phyloP scores from a whole-genome alignment of 164 flowering plant species.

The Chloranthus sessilifolius region DNA sequence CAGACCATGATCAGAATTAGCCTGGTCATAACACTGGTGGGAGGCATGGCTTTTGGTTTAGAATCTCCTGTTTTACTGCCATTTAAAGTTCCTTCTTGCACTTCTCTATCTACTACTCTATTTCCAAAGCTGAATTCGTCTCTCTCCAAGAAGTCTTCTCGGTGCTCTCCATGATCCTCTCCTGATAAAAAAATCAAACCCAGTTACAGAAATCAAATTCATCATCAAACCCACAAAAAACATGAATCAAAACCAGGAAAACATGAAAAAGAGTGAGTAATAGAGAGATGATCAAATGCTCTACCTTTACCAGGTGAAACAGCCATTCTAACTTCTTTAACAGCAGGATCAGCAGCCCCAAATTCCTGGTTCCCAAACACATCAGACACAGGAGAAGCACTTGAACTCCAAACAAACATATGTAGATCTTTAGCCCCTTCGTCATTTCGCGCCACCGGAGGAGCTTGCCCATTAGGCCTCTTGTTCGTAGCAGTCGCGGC shows the following conservation, averaged over 20 bases:
- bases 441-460: constrained; percentile 28
- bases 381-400: constrained; percentile 96
- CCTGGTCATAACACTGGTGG: constrained; percentile 89
- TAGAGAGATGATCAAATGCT: background rate
- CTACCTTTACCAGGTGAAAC: constrained; percentile 74
- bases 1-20: constrained; percentile 94
- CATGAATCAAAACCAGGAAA: background rate
- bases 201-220: too few relatives aligned
- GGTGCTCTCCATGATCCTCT: constrained; percentile 36
- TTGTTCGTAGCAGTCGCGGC: constrained; percentile 19
- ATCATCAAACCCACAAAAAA: background rate
- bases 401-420: constrained; percentile 99
- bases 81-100: background rate
- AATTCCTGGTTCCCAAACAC: constrained; percentile 71
- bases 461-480: constrained; percentile 39
- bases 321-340: constrained; percentile 56
- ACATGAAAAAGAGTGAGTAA: background rate
- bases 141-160: constrained; percentile 56
- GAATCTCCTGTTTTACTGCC: background rate
- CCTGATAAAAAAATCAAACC: constrained; percentile 13
- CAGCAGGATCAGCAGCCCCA: constrained; percentile 36
- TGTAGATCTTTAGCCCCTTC: constrained; percentile 73
- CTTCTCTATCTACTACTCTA: constrained; percentile 31
- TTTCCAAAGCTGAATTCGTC: constrained; percentile 75
- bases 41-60: constrained; percentile 64